These are phyloP conservation scores for Mucor ambiguus DNA, from an alignment of 371 early-diverging fungal species.

Conservation along the genomic window DNA sequence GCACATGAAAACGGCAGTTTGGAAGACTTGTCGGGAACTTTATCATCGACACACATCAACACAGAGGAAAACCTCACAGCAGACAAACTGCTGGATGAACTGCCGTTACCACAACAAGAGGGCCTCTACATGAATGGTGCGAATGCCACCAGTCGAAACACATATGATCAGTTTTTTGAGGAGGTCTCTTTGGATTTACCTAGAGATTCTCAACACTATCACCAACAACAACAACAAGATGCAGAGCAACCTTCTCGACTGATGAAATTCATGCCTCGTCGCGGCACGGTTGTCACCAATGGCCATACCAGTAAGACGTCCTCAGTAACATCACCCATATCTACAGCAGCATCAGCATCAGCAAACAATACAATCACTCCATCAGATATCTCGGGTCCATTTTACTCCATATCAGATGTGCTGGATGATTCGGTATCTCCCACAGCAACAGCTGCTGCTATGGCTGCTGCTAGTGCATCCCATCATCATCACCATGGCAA, in stretches of 20 bases:
- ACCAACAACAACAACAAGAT: neutral
- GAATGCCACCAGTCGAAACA: slow-evolving; percentile 21
- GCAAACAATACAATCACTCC: slow-evolving; percentile 16
- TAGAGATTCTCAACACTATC: slow-evolving; percentile 22
- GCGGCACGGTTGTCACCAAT: slow-evolving; percentile 5
- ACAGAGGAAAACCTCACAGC: slow-evolving; percentile 17
- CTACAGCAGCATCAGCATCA: neutral
- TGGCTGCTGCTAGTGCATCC: slow-evolving; percentile 15
- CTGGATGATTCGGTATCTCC: slow-evolving; percentile 36
- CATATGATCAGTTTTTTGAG: slow-evolving; percentile 56
- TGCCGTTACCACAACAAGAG: slow-evolving; percentile 17
- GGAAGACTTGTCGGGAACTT: slow-evolving; percentile 7
- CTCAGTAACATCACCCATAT: neutral
- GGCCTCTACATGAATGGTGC: slow-evolving; percentile 8
- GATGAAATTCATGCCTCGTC: slow-evolving; percentile 47
- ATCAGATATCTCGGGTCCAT: slow-evolving; percentile 47
- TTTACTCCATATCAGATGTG: slow-evolving; percentile 55
- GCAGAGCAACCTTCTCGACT: slow-evolving; percentile 29
- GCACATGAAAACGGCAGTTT: slow-evolving; percentile 1
- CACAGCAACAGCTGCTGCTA: slow-evolving; percentile 19
- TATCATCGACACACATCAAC: slow-evolving; percentile 20
- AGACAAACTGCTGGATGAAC: slow-evolving; percentile 36
- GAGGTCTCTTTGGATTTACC: slow-evolving; percentile 56
- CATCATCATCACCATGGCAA: neutral
- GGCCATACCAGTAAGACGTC: neutral